A percentile compares a stretch with the other conserved stretches of the same genome.
phyloP scores from a whole-genome alignment of 1,139 yeast species.

The Lodderomyces elongisporus region DNA sequence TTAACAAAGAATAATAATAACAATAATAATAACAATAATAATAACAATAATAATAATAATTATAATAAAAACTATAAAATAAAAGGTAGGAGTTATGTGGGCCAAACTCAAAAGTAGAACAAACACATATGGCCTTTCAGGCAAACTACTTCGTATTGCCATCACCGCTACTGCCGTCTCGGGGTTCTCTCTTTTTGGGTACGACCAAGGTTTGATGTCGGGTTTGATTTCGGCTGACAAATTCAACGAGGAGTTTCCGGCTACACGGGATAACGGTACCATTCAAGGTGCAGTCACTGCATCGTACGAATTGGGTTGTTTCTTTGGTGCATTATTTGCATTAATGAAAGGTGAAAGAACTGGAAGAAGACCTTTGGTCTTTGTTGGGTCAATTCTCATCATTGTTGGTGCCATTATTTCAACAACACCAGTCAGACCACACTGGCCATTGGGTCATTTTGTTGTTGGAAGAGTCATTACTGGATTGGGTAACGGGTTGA shows the following conservation, averaged over 20 bases:
- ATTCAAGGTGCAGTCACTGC: conserved; percentile 68
- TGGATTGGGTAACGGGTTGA: conserved; percentile 74
- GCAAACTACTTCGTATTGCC: conserved; percentile 36
- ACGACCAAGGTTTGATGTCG: conserved; percentile 78
- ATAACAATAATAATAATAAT: too few relatives aligned
- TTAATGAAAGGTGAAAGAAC: conserved; percentile 55
- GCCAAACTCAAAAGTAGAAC: conserved; percentile 25
- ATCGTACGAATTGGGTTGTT: conserved; percentile 75
- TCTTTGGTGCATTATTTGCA: conserved; percentile 66
- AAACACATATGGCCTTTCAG: conserved; percentile 45
- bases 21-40: too few relatives aligned
- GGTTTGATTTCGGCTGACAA: conserved; percentile 60
- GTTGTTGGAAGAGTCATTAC: conserved; percentile 69
- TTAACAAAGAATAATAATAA: too few relatives aligned
- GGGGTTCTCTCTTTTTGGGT: conserved; percentile 69
- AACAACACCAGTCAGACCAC: conserved; percentile 44
- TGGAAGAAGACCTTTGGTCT: conserved; percentile 65
- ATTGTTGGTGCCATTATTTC: conserved; percentile 63
- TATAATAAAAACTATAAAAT: too few relatives aligned
- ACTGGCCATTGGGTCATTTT: conserved; percentile 57
- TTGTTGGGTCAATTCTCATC: conserved; percentile 54
- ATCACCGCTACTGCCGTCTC: conserved; percentile 57
- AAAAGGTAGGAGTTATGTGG: too few relatives aligned
- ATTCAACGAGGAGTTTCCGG: conserved; percentile 56
- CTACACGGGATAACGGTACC: conserved; percentile 34